Conservation (phyloP, 2,329 filamentous ascomycete genomes). For the Fusarium cyanostomum region DNA sequence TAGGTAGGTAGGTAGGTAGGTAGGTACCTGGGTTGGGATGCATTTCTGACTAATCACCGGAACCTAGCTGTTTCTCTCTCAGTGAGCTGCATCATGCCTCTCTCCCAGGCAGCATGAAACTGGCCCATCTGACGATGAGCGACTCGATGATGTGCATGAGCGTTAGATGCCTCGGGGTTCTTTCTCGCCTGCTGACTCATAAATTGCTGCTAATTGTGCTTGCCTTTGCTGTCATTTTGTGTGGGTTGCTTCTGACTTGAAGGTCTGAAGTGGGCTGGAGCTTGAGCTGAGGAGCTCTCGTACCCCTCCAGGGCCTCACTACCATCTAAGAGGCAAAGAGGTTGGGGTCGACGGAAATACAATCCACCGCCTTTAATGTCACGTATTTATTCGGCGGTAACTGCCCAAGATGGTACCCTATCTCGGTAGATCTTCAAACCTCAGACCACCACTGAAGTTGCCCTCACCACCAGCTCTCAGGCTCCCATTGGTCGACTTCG, state of each 20-base stretch:
- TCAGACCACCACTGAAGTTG: conserved; percentile 31
- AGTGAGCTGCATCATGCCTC: conserved; percentile 1
- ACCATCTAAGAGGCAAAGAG: neutral
- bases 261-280: conserved; percentile 35
- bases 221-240: neutral
- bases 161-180: neutral
- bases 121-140: too few species aligned
- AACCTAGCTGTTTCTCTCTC: conserved; percentile 16
- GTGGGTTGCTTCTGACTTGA: conserved; percentile 14
- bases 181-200: neutral
- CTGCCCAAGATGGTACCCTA: conserved; percentile 20
- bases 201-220: neutral
- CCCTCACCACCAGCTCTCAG: neutral
- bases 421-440: conserved; percentile 4
- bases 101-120: neutral
- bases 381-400: conserved; percentile 18
- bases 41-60: conserved; percentile 23
- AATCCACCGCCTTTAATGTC: conserved; percentile 9
- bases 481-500: conserved; percentile 28
- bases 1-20: too few species aligned
- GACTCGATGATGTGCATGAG: conserved; percentile 31
- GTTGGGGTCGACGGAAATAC: conserved; percentile 1
- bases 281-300: conserved; percentile 34
- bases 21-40: too few species aligned
- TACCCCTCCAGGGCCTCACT: conserved; percentile 18